Evolutionary conservation across 75 land plant species (phyloP).

Genomic region (Adiantum capillusveneris): DNA sequence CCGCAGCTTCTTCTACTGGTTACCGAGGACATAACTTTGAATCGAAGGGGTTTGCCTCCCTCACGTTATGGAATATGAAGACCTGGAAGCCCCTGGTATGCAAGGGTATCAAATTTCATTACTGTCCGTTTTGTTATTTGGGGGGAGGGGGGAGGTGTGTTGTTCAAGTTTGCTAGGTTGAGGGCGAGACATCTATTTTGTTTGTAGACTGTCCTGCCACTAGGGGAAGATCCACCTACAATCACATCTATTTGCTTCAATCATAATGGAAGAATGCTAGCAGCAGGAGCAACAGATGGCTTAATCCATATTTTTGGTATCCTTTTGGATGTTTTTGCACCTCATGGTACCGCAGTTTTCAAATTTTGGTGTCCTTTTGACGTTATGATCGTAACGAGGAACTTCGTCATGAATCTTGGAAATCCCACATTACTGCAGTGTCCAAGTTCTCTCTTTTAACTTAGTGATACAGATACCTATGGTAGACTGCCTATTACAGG

Average conservation of each 20-base stretch:
- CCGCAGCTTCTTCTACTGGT: slow-evolving; percentile 75
- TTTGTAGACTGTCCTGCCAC: slow-evolving; percentile 83
- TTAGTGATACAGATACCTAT: slow-evolving; percentile 56
- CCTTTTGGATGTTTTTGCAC: too few relatives aligned
- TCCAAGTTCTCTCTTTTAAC: not conserved
- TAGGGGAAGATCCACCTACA: slow-evolving; percentile 96
- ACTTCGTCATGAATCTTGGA: not conserved
- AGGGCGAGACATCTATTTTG: slow-evolving; percentile 4
- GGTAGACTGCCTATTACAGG: slow-evolving; percentile 92
- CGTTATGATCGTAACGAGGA: too few relatives aligned
- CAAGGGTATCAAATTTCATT: not conserved
- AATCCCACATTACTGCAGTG: not conserved
- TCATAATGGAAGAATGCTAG: slow-evolving; percentile 92
- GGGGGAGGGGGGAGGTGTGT: not conserved
- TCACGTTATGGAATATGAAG: slow-evolving; percentile 97
- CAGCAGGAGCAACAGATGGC: slow-evolving; percentile 93
- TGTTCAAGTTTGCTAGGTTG: not conserved
- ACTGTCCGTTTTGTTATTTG: not conserved
- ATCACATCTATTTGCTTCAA: slow-evolving; percentile 88
- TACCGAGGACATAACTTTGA: slow-evolving; percentile 32
- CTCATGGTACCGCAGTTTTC: too few relatives aligned
- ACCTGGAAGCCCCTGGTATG: slow-evolving; percentile 89
- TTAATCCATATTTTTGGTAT: slow-evolving; percentile 99
- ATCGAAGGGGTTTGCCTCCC: slow-evolving; percentile 69
- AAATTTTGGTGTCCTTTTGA: too few relatives aligned